These are phyloP conservation scores for Podila clonocystis DNA, from an alignment of 192 early-diverging fungal genomes.

Conservation along the genomic window DNA sequence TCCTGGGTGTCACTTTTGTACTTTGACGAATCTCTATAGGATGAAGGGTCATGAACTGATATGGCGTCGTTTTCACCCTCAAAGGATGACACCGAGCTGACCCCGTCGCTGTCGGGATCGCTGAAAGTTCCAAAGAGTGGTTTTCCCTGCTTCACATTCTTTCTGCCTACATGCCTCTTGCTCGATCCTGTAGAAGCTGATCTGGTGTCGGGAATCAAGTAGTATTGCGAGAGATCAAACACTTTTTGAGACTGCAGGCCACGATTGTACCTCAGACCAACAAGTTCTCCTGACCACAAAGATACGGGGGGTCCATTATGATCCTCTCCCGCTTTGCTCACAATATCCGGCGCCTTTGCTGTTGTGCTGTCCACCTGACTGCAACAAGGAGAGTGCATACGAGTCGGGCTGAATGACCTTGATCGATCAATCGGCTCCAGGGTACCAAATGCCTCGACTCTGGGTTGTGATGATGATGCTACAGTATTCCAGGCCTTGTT, in stretches of 20 bases:
- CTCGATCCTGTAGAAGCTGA: not conserved
- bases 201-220: not conserved
- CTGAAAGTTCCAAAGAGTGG: slow-evolving; percentile 13
- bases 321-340: too few relatives aligned
- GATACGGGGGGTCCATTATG: not conserved
- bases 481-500: not conserved
- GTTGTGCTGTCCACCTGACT: too few relatives aligned
- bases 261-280: slow-evolving; percentile 12
- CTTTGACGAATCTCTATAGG: too few relatives aligned
- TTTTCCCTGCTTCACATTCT: not conserved
- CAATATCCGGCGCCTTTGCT: too few relatives aligned
- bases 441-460: not conserved
- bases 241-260: slow-evolving; percentile 4
- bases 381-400: too few relatives aligned
- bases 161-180: not conserved
- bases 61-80: slow-evolving; percentile 2
- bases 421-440: not conserved
- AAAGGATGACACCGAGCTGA: slow-evolving; percentile 3
- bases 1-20: too few relatives aligned
- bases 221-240: slow-evolving; percentile 21
- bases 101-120: slow-evolving; percentile 24
- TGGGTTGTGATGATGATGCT: not conserved
- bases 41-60: not conserved
- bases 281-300: not conserved
- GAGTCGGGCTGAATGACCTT: not conserved